Base-by-base conservation (phyloP, 768 basidiomycete genomes). In the Rhodocollybia butyracea region DNA sequence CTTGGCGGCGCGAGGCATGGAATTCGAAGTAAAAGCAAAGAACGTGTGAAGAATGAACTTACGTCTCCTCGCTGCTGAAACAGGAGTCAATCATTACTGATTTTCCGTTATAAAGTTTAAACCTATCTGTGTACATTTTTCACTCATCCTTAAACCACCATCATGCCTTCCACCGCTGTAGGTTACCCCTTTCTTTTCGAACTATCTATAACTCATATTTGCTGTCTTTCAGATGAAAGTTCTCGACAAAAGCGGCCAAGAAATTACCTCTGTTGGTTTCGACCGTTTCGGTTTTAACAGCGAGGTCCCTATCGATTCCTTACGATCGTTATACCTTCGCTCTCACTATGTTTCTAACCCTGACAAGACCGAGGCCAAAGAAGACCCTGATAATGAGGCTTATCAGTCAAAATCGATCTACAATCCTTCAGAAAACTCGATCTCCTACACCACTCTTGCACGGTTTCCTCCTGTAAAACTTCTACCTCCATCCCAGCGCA, bases 391-490 rank as follows among this genome's bases (percentile, higher is more conserved):
- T n/a, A n/a, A n/a, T n/a, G n/a, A n/a, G n/a, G 73, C 75, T 24
- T 90, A 88, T 69, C 86, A 90, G 67, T 89, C 92, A 55, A 87
- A 92, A 68, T 89, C 93, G 22, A 92, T 94, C 63, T 96, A 81
- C 72, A 82, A 91, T 67, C 88, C 89, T 36, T 80, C 87, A 58
- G 82, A 80, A 24, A 81, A 87, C 60, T 82, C 89, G 34, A 94
- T 97, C 69, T 91, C 94, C 40, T 98, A 95, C 73, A 91, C 92
- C 45, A 93, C 94, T 24, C 82, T 96, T 55, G 85, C 89, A 52
- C 87, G 91, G 41, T 99, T 94, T 71, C 91, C 94, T 10, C 93
- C 96, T 3, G 95, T 99, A 57, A 91, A 84, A 64, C 84, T 94
- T 46, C 83, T 99, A 45, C 71, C 91, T 10, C 84, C 89, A 21